Evolutionary conservation across 1,284 basidiomycete species (phyloP), one percentile per base, ranked within the genome.

Genomic region (Bjerkandera adusta): DNA sequence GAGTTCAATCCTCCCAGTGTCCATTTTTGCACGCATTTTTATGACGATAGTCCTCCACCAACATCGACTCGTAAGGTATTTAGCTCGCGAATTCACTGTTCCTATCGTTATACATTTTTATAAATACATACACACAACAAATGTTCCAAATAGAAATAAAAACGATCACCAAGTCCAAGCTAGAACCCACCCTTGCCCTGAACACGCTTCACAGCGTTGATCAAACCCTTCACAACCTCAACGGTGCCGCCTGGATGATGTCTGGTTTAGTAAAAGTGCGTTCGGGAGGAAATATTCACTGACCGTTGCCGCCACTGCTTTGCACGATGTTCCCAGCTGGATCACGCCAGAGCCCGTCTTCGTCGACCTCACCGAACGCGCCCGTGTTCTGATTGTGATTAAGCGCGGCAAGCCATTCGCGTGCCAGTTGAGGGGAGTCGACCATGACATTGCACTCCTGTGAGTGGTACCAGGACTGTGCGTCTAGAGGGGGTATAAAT

Each of bases 371-470:
- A 15, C 83, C 83, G 51, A 85, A 84, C 38, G 79, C 60, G 51
- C 78, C 71, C 16, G 87, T 89, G 60, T 84, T 85, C 68, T 90
- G 85, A 62, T 88, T 87, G 18, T 76, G 65, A 22, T 77, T 59
- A 15, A 90, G 69, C 1, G 77, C 78, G 37, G 77, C 72, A 63
- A 80, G 74, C 81, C 86, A 85, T 53, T 85, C 83, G 30, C 62
- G 56, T 34, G 84, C 80, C 43, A 87, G 72, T 48, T 73, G 68
- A 25, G 71, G 59, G 18, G 72, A 79, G 62, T 91, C 87, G 40
- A 90, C 71, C 76, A 91, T 80, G 48, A 89, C 71, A 60, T 91
- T 89, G 57, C 84, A 77, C 61, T 91, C 88, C 55, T 87, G 83
- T 33, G 79, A 83, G 64, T 91, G 89, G 71, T 79, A 89, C 83